A percentile compares a stretch with the other conserved stretches of the same genome.
Evolutionary conservation across 805 yeast genomes (phyloP).

Genomic region (Ogataea corticis): DNA sequence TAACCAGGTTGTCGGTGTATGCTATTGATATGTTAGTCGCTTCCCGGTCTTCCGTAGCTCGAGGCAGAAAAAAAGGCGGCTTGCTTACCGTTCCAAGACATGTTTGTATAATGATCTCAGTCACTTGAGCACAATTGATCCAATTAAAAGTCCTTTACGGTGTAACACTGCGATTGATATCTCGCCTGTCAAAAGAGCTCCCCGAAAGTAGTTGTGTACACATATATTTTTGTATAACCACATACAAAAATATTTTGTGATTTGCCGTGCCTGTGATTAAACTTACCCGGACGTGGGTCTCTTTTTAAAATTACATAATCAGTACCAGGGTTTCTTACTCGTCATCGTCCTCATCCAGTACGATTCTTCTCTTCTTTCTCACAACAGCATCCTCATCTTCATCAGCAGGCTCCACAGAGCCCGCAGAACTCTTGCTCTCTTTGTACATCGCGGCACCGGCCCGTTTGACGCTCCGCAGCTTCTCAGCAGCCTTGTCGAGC

Average conservation of each 20-base stretch:
- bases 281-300: slow-evolving; percentile 10
- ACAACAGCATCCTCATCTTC: slow-evolving; percentile 47
- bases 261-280: background rate
- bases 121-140: too few species aligned
- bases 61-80: background rate
- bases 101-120: slow-evolving; percentile 4
- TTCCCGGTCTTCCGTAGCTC: too few species aligned
- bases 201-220: too few species aligned
- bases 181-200: too few species aligned
- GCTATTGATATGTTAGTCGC: slow-evolving; percentile 46
- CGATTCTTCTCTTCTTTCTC: slow-evolving; percentile 48
- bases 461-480: slow-evolving; percentile 54
- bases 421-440: slow-evolving; percentile 25
- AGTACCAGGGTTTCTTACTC: slow-evolving; percentile 17
- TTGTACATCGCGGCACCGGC: slow-evolving; percentile 55
- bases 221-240: too few species aligned
- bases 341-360: slow-evolving; percentile 53
- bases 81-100: slow-evolving; percentile 39
- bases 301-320: background rate
- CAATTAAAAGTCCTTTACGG: too few species aligned
- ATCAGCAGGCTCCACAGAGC: slow-evolving; percentile 40
- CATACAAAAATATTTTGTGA: too few species aligned
- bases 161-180: too few species aligned
- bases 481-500: slow-evolving; percentile 56
- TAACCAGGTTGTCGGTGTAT: slow-evolving; percentile 89